These are phyloP conservation scores for Noccaea bulbosa DNA, from an alignment of 345 rosid genomes.

Conservation along the genomic window DNA sequence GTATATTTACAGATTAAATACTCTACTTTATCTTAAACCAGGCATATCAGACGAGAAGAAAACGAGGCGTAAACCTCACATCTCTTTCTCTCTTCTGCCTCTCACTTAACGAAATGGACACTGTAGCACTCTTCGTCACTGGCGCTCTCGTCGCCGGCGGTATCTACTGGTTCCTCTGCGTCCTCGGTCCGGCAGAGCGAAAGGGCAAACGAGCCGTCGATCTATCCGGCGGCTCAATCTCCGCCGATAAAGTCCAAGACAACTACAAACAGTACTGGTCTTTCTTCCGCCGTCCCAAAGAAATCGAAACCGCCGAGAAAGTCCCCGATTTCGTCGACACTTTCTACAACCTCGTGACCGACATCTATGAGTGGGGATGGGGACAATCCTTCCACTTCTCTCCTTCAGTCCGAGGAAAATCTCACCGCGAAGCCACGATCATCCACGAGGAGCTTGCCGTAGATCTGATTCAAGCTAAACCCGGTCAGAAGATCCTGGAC, in stretches of 20 bases:
- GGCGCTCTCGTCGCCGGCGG: constrained; percentile 76
- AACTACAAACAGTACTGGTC: constrained; percentile 89
- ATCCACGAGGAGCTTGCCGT: constrained; percentile 88
- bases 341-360: constrained; percentile 93
- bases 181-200: constrained; percentile 87
- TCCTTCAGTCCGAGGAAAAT: constrained; percentile 73
- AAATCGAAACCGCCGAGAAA: constrained; percentile 83
- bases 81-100: neutral
- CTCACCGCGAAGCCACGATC: constrained; percentile 90
- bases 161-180: constrained; percentile 89
- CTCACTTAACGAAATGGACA: constrained; percentile 48
- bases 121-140: constrained; percentile 64
- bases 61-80: constrained; percentile 17
- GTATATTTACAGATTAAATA: neutral
- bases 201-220: constrained; percentile 79
- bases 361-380: constrained; percentile 99
- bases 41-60: neutral
- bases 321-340: constrained; percentile 96
- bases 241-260: constrained; percentile 87
- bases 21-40: neutral
- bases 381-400: constrained; percentile 99
- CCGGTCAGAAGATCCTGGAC: constrained; percentile 69
- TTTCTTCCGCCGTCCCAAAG: constrained; percentile 92
- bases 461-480: constrained; percentile 71
- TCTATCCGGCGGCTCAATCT: constrained; percentile 92